Evolutionary conservation across 2,329 filamentous ascomycete genomes (phyloP).

Genomic region (Mycocentrospora acerina): DNA sequence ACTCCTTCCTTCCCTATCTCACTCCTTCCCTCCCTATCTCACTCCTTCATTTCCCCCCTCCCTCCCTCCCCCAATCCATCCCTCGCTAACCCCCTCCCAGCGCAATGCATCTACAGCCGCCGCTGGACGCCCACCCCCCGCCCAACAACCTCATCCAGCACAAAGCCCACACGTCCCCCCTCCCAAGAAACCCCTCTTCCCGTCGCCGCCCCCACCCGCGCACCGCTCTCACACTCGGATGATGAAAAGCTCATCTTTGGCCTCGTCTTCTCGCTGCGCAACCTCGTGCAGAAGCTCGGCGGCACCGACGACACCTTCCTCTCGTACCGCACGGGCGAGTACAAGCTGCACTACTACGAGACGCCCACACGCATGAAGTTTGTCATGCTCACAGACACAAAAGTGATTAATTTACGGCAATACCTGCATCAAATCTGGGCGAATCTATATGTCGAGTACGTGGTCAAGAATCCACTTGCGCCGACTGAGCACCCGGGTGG

Average conservation of each 20-base stretch:
- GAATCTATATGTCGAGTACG: slow-evolving; percentile 94
- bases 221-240: slow-evolving; percentile 63
- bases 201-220: slow-evolving; percentile 27
- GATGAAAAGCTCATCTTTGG: slow-evolving; percentile 98
- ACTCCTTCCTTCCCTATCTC: slow-evolving; percentile 1
- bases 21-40: too few relatives aligned
- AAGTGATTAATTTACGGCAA: slow-evolving; percentile 85
- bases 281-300: slow-evolving; percentile 94
- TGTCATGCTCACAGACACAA: slow-evolving; percentile 92
- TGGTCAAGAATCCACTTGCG: slow-evolving; percentile 65
- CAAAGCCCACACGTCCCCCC: slow-evolving; percentile 52
- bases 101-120: slow-evolving; percentile 95
- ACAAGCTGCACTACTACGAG: slow-evolving; percentile 99
- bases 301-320: slow-evolving; percentile 92
- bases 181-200: slow-evolving; percentile 51
- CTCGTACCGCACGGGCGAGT: slow-evolving; percentile 87
- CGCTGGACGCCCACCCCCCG: slow-evolving; percentile 69
- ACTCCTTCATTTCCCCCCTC: slow-evolving; percentile 1
- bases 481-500: slow-evolving; percentile 63
- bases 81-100: slow-evolving; percentile 52
- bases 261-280: slow-evolving; percentile 91
- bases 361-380: slow-evolving; percentile 94
- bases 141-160: slow-evolving; percentile 48
- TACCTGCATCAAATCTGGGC: slow-evolving; percentile 98
- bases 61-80: slow-evolving; percentile 2